A percentile compares a stretch with the other conserved stretches of the same genome.
These are phyloP conservation scores for Anthracocystis setariae DNA, from an alignment of 1,284 basidiomycete genomes.

Conservation along the genomic window DNA sequence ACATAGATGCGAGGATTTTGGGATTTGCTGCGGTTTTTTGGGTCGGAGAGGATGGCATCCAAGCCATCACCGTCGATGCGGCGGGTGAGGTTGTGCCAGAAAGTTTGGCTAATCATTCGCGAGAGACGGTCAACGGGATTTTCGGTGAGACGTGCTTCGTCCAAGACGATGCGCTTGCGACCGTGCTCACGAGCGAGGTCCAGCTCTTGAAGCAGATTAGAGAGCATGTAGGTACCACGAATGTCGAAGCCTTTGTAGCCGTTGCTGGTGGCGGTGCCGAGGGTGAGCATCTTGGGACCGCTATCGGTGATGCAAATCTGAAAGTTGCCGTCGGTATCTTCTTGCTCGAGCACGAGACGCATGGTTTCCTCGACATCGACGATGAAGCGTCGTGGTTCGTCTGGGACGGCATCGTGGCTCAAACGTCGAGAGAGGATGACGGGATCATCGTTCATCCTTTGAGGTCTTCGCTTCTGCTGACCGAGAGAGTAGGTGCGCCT, in stretches of 20 bases:
- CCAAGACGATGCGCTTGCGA: conserved; percentile 94
- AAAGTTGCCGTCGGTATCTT: conserved; percentile 96
- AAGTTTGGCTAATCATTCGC: conserved; percentile 97
- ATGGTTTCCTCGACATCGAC: conserved; percentile 99
- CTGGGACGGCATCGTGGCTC: conserved; percentile 68
- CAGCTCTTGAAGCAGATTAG: conserved; percentile 97
- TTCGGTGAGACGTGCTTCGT: conserved; percentile 93
- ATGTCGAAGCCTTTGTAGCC: conserved; percentile 86
- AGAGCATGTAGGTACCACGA: conserved; percentile 84
- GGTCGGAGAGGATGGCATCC: conserved; percentile 94
- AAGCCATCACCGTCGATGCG: conserved; percentile 96
- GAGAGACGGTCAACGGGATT: conserved; percentile 96
- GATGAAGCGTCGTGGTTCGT: conserved; percentile 75
- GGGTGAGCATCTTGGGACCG: conserved; percentile 92
- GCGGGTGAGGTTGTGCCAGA: conserved; percentile 96
- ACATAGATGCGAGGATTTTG: conserved; percentile 85
- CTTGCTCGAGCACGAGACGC: conserved; percentile 92
- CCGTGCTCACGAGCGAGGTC: conserved; percentile 96
- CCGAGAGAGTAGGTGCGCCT: conserved; percentile 64
- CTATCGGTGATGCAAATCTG: conserved; percentile 95
- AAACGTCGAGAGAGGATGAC: conserved; percentile 62
- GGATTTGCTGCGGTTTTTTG: conserved; percentile 75
- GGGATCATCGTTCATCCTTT: conserved; percentile 60
- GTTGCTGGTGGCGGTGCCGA: conserved; percentile 96
- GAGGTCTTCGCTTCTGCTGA: conserved; percentile 63